These are phyloP conservation scores for Verticillium nubilum DNA, from an alignment of 2,329 filamentous ascomycete species.

Conservation along the genomic window DNA sequence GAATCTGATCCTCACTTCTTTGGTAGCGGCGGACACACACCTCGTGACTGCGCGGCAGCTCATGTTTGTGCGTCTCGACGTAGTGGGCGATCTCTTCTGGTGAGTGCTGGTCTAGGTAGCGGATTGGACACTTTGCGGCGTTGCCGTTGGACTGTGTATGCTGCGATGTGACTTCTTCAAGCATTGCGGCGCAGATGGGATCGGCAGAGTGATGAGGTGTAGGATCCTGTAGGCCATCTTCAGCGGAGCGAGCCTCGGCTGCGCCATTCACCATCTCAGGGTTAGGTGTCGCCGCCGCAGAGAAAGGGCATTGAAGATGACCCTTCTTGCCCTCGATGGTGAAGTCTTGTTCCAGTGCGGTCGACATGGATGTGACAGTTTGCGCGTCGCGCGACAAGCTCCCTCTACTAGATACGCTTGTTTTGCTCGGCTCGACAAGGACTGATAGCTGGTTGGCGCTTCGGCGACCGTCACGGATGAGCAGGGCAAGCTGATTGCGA, in stretches of 20 bases:
- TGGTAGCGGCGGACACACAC: constrained; percentile 88
- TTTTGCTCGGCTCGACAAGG: constrained; percentile 45
- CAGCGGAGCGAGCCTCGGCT: constrained; percentile 1
- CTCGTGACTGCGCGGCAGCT: constrained; percentile 88
- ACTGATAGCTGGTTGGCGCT: constrained; percentile 48
- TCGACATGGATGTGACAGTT: constrained; percentile 52
- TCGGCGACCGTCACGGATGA: constrained; percentile 59
- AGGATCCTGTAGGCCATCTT: constrained; percentile 22
- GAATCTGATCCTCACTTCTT: constrained; percentile 77
- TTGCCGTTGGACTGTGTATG: constrained; percentile 38
- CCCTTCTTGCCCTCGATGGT: constrained; percentile 80
- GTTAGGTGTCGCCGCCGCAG: constrained; percentile 30
- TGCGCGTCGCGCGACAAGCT: constrained; percentile 38
- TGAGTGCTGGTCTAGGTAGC: constrained; percentile 86
- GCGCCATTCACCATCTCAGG: constrained; percentile 6
- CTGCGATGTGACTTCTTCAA: constrained; percentile 53
- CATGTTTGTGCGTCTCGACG: constrained; percentile 92
- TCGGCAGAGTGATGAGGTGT: constrained; percentile 47
- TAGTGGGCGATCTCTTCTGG: constrained; percentile 91
- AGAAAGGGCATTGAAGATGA: constrained; percentile 76
- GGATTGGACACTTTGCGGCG: constrained; percentile 76
- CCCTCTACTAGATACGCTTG: constrained; percentile 42
- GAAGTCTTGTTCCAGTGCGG: constrained; percentile 80
- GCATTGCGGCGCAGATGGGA: constrained; percentile 61
- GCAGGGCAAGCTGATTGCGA: constrained; percentile 55